Evolutionary conservation across 2,329 filamentous ascomycete genomes (phyloP).

Genomic region (Scytalidium sp.): DNA sequence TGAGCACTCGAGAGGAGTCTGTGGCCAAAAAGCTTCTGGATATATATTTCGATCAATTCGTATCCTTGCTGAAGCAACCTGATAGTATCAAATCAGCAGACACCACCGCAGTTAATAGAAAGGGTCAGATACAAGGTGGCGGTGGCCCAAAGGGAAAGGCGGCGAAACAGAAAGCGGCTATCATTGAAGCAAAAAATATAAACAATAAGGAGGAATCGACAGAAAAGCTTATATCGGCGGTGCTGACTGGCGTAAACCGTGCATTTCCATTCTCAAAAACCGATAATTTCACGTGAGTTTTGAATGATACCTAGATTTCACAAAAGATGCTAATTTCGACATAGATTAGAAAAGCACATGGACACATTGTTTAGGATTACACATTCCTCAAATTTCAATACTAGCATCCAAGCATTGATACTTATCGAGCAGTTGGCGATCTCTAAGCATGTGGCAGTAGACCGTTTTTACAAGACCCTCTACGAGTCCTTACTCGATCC

Average conservation of each 20-base stretch:
- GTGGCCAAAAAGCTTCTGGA: conserved; percentile 78
- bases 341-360: conserved; percentile 78
- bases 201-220: conserved; percentile 49
- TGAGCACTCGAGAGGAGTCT: conserved; percentile 78
- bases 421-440: conserved; percentile 89
- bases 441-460: conserved; percentile 75
- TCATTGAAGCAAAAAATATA: conserved; percentile 34
- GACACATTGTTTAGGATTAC: conserved; percentile 95
- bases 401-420: conserved; percentile 91
- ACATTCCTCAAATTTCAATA: conserved; percentile 98
- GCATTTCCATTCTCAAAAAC: conserved; percentile 89
- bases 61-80: conserved; percentile 69
- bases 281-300: conserved; percentile 68
- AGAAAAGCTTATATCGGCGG: conserved; percentile 88
- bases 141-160: conserved; percentile 49
- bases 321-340: conserved; percentile 13
- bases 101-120: conserved; percentile 42
- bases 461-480: conserved; percentile 91
- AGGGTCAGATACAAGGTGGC: conserved; percentile 50
- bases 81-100: conserved; percentile 32
- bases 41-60: conserved; percentile 91
- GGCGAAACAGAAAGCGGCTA: conserved; percentile 38
- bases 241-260: conserved; percentile 92
- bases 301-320: background rate
- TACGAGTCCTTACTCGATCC: conserved; percentile 95